A percentile compares a stretch with the other conserved stretches of the same genome.
Conservation (phyloP, 2,329 filamentous ascomycete genomes). For the Cryphonectria nitschkei region DNA sequence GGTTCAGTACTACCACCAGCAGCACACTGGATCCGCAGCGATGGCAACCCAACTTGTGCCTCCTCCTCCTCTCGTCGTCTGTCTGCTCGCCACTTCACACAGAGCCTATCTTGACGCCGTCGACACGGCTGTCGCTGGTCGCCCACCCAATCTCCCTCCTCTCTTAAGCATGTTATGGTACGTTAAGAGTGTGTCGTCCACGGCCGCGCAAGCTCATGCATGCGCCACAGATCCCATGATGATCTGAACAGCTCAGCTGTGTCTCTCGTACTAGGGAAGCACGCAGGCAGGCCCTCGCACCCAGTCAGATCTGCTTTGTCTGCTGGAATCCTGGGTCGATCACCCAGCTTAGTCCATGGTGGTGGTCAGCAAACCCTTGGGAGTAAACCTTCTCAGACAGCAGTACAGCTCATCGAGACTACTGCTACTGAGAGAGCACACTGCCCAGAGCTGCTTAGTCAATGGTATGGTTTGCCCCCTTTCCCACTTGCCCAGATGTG, state of each 20-base stretch:
- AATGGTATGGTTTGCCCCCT: background rate
- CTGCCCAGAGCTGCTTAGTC: too few relatives aligned
- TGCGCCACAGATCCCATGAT: background rate
- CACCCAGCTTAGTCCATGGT: background rate
- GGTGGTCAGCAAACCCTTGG: too few relatives aligned
- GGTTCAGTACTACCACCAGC: background rate
- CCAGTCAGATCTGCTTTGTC: background rate
- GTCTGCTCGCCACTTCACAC: background rate
- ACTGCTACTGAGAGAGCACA: background rate
- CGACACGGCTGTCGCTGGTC: background rate
- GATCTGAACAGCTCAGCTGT: background rate
- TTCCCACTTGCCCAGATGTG: background rate
- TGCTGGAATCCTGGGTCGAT: background rate
- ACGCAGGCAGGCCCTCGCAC: background rate
- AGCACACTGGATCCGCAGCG: conserved; percentile 20
- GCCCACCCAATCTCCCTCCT: background rate
- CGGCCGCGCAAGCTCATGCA: background rate
- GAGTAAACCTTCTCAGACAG: too few relatives aligned
- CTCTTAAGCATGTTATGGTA: background rate
- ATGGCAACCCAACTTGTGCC: background rate
- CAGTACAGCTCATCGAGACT: too few relatives aligned
- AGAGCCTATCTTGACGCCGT: too few relatives aligned
- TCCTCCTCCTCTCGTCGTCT: background rate
- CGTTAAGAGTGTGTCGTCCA: background rate
- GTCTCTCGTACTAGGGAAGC: background rate